phyloP scores from a whole-genome alignment of 2,329 filamentous ascomycete species.

The Pleoardoris graminearum region DNA sequence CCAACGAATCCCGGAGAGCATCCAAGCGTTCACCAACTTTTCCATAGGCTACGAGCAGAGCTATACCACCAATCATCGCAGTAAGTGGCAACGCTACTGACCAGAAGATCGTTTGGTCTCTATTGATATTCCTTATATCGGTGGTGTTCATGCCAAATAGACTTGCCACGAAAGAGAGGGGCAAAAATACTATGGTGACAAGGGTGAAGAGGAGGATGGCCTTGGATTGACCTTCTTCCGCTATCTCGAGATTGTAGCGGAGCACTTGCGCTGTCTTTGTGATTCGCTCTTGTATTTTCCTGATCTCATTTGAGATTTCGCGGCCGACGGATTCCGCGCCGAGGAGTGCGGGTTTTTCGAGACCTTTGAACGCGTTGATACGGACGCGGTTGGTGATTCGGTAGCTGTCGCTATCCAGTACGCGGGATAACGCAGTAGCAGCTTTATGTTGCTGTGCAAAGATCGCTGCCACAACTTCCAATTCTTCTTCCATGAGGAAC shows the following conservation, averaged over 20 bases:
- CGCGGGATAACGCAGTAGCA: neutral
- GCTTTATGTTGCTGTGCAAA: neutral
- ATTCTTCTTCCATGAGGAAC: slow-evolving; percentile 11
- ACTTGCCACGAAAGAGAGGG: slow-evolving; percentile 11
- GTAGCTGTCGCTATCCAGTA: slow-evolving; percentile 1
- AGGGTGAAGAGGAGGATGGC: slow-evolving; percentile 11
- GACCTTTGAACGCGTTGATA: neutral
- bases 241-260: slow-evolving; percentile 8
- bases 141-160: slow-evolving; percentile 16
- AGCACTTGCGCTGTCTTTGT: slow-evolving; percentile 6
- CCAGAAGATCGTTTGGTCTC: slow-evolving; percentile 10
- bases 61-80: neutral
- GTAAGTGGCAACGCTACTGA: slow-evolving; percentile 6
- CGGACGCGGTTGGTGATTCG: slow-evolving; percentile 3
- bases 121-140: slow-evolving; percentile 7
- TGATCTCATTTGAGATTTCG: neutral
- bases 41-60: neutral
- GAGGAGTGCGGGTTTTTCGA: neutral
- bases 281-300: neutral
- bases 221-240: slow-evolving; percentile 4
- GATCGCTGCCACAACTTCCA: slow-evolving; percentile 1
- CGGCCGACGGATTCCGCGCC: neutral
- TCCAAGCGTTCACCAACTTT: neutral
- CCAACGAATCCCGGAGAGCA: neutral
- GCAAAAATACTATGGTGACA: neutral